Evolutionary conservation across 2,329 filamentous ascomycete species (phyloP), one percentile per base, ranked within the genome.

Genomic region (Aspergillus flavus): DNA sequence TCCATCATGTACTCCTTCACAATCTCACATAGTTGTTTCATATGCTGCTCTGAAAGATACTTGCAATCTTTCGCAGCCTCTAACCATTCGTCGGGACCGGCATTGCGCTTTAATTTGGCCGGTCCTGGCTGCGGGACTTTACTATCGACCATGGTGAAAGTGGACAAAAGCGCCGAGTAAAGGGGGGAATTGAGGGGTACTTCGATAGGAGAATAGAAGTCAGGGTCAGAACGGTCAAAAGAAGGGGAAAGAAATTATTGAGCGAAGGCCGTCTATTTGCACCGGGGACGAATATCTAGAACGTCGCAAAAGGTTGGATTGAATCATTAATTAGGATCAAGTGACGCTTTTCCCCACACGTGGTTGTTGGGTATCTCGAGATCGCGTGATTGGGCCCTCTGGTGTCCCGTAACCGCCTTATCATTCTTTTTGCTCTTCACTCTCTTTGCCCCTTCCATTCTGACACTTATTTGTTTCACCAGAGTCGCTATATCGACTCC

Each of bases 1-100:
- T 99, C 95, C 95, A 99, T 99, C 73, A 99, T 86, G 69, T 93
- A 96, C 81, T 98, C 95, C 83, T 99, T 99, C 65, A 98, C 95
- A 76, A 96, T 96, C 83, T 99, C 95, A 79, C 95, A 99, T 56
- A 99, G 86, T 79, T 96, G 92, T 85, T 99, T 99, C 95, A 99
- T 99, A 74, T 96, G 93, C 66, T 90, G 83, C 81, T 99, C 95
- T 57, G 95, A 95, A 58, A 99, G 86, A 78, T 98, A 97, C 79
- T 96, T 95, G 82, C 95, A 98, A 80, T 95, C 91, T 81, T 97
- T 97, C 52, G 95, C 95, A 79, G 96, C 92, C 76, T 95, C 92
- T 36, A 99, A 86, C 95, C 95, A 99, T 82, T 98, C 94, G 78
- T 97, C 93, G 39, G 96, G 89, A 16, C 93, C 93, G 45, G 94